These are phyloP conservation scores for Santalum album DNA, from an alignment of 164 flowering plant genomes.

Conservation along the genomic window DNA sequence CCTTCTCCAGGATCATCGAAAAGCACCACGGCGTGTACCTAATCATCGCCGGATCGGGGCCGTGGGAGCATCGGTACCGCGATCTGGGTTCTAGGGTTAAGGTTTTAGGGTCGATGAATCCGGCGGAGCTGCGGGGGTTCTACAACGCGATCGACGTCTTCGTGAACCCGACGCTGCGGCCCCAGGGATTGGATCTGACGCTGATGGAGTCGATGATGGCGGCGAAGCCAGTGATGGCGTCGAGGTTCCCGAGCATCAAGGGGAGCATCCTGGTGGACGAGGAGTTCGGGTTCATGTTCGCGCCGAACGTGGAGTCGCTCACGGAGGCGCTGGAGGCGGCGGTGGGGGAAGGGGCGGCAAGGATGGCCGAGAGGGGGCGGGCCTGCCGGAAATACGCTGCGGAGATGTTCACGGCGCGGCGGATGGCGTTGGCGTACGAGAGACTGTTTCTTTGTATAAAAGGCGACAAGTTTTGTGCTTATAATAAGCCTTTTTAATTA, in stretches of 20 bases:
- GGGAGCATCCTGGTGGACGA: conserved; percentile 61
- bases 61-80: conserved; percentile 63
- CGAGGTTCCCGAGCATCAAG: conserved; percentile 74
- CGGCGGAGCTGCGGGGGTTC: conserved; percentile 42
- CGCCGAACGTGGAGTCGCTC: conserved; percentile 81
- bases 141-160: conserved; percentile 69
- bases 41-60: conserved; percentile 79
- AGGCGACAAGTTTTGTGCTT: conserved; percentile 51
- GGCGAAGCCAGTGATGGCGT: conserved; percentile 78
- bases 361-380: conserved; percentile 54
- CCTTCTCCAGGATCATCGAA: conserved; percentile 40
- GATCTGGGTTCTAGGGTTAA: conserved; percentile 50
- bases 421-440: conserved; percentile 86
- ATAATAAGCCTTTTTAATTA: too few relatives aligned
- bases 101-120: conserved; percentile 62
- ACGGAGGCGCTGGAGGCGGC: conserved; percentile 51
- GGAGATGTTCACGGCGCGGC: conserved; percentile 67
- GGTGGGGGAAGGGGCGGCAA: conserved; percentile 46
- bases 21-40: conserved; percentile 39
- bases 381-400: conserved; percentile 53
- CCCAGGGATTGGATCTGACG: conserved; percentile 82
- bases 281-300: conserved; percentile 67
- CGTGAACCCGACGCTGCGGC: conserved; percentile 80
- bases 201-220: conserved; percentile 93
- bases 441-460: conserved; percentile 75